A percentile compares a stretch with the other conserved stretches of the same genome.
Conservation (phyloP, 192 early-diverging fungal genomes). For the Entomortierella lignicola region DNA sequence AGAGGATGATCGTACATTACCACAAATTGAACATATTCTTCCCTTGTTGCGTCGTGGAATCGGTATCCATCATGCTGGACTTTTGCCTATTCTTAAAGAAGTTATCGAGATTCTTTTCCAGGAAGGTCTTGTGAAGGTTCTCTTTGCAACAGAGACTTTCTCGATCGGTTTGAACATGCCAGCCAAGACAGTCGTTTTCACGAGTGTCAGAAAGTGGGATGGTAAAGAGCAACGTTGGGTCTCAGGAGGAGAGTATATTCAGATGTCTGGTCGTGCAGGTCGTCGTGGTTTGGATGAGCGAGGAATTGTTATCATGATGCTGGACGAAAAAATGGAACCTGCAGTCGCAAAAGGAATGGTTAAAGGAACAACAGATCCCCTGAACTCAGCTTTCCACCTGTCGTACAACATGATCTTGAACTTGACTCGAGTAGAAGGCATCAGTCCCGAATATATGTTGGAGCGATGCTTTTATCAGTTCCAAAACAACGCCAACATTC, state of each 20-base stretch:
- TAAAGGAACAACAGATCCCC: conserved; percentile 80
- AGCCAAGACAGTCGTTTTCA: conserved; percentile 98
- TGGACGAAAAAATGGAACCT: conserved; percentile 96
- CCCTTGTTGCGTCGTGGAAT: conserved; percentile 93
- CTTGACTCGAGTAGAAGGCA: conserved; percentile 92
- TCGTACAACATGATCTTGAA: conserved; percentile 98
- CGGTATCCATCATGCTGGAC: conserved; percentile 96
- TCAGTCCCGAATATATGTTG: conserved; percentile 93
- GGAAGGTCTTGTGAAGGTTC: conserved; percentile 95
- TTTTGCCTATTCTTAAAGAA: conserved; percentile 97
- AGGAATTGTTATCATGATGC: conserved; percentile 96
- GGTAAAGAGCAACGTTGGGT: conserved; percentile 86
- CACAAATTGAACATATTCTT: conserved; percentile 93
- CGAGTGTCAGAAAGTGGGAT: conserved; percentile 92
- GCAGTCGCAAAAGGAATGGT: conserved; percentile 93
- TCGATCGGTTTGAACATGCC: conserved; percentile 99
- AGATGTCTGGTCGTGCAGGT: conserved; percentile 99
- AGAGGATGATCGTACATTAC: conserved; percentile 91
- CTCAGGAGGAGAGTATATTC: conserved; percentile 96
- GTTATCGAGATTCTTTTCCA: conserved; percentile 98
- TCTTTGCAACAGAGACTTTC: conserved; percentile 99
- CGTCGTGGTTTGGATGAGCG: conserved; percentile 96
- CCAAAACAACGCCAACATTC: conserved; percentile 88
- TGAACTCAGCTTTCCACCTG: conserved; percentile 95
- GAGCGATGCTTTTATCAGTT: conserved; percentile 93